phyloP scores from a whole-genome alignment of 768 basidiomycete species.

The Lactarius psammicola region DNA sequence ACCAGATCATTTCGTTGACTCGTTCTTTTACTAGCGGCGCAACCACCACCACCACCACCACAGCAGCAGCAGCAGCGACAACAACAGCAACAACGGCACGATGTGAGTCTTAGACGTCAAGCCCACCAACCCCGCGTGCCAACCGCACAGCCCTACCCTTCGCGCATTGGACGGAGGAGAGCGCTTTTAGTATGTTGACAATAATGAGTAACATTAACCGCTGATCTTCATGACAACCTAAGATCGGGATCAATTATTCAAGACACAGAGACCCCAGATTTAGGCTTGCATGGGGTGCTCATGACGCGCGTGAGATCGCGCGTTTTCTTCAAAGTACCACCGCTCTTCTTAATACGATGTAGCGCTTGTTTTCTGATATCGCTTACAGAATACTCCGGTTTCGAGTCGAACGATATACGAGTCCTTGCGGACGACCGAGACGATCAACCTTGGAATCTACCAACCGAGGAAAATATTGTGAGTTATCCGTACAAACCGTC shows the following conservation, averaged over 20 bases:
- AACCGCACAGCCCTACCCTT: background rate
- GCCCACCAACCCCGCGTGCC: background rate
- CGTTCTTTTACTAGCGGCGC: background rate
- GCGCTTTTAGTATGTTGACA: background rate
- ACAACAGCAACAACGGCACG: background rate
- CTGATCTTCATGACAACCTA: background rate
- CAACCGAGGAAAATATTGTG: conserved; percentile 11
- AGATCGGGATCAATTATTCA: conserved; percentile 12
- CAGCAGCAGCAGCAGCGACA: conserved; percentile 13
- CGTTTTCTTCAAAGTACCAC: background rate
- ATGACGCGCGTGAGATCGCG: background rate
- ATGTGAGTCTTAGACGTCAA: background rate
- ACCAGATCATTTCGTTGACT: background rate
- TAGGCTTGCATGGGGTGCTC: background rate
- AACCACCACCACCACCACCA: background rate
- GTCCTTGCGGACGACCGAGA: background rate
- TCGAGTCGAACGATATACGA: background rate
- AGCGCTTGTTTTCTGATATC: background rate
- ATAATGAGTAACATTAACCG: too few species aligned
- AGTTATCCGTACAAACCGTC: background rate
- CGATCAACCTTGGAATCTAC: too few species aligned
- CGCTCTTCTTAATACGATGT: too few species aligned
- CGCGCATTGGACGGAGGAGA: background rate
- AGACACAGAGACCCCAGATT: background rate
- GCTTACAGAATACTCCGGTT: background rate